Conservation (phyloP, 2,329 filamentous ascomycete species). For the Colletotrichum sp. region DNA sequence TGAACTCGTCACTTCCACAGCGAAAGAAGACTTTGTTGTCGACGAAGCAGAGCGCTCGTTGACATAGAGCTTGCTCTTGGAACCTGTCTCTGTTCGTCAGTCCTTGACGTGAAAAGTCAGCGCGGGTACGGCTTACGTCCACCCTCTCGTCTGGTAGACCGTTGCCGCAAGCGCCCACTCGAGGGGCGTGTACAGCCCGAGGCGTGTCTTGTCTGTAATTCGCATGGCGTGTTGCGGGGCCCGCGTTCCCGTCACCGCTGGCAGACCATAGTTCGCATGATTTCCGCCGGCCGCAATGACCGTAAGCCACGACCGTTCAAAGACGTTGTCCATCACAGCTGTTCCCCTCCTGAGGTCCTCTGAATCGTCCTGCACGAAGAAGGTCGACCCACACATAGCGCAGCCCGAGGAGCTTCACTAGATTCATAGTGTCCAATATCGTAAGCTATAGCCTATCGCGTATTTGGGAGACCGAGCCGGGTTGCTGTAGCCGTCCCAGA, state of each 20-base stretch:
- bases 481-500: not conserved
- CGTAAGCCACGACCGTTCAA: not conserved
- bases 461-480: not conserved
- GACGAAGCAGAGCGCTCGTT: not conserved
- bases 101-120: rapidly evolving
- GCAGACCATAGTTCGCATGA: not conserved
- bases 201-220: not conserved
- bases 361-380: not conserved
- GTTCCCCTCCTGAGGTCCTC: not conserved
- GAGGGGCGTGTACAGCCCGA: not conserved
- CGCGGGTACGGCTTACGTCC: not conserved
- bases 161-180: not conserved
- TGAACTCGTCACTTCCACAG: not conserved
- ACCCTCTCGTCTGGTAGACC: not conserved
- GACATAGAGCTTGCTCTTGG: not conserved
- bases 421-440: not conserved
- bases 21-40: not conserved
- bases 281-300: not conserved
- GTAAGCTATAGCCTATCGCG: not conserved
- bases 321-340: not conserved
- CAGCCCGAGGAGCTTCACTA: not conserved
- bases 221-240: not conserved
- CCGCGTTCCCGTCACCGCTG: not conserved
- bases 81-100: not conserved
- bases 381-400: not conserved